A percentile compares a stretch with the other conserved stretches of the same genome.
These are phyloP conservation scores for Lentinula edodes DNA, from an alignment of 768 basidiomycete genomes.

Conservation along the genomic window DNA sequence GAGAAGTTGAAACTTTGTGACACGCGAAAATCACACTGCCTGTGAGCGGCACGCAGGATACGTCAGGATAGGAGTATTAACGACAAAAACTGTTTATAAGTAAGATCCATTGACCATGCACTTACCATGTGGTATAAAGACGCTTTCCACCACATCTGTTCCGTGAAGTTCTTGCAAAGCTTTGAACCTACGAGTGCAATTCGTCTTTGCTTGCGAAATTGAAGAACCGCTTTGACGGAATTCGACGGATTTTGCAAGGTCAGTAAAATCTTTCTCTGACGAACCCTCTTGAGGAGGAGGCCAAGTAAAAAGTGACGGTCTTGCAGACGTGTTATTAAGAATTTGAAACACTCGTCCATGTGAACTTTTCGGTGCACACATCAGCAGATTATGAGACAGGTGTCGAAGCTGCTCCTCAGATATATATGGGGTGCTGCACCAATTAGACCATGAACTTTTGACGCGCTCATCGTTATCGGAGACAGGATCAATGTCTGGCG, in stretches of 20 bases:
- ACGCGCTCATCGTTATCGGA: constrained; percentile 66
- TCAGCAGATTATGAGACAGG: constrained; percentile 54
- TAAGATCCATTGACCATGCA: constrained; percentile 16
- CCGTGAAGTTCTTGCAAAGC: constrained; percentile 61
- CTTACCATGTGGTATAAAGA: constrained; percentile 87
- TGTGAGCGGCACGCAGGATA: constrained; percentile 22
- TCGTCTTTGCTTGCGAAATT: constrained; percentile 68
- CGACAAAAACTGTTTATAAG: background rate
- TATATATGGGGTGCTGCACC: constrained; percentile 79
- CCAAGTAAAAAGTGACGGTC: constrained; percentile 66
- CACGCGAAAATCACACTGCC: constrained; percentile 70
- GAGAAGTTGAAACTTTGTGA: constrained; percentile 53
- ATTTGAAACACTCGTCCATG: constrained; percentile 69
- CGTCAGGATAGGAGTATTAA: constrained; percentile 5
- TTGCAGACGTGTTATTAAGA: constrained; percentile 53
- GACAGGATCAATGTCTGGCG: constrained; percentile 59
- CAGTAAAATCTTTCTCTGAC: constrained; percentile 37
- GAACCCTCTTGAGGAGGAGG: constrained; percentile 49
- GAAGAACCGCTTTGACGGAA: constrained; percentile 12
- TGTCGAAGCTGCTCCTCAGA: constrained; percentile 48
- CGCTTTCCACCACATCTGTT: constrained; percentile 67
- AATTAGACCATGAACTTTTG: constrained; percentile 80
- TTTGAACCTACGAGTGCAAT: constrained; percentile 81
- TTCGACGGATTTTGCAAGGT: constrained; percentile 14
- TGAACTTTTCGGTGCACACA: constrained; percentile 40